phyloP scores from a whole-genome alignment of 768 basidiomycete species.

The Tylopilus subfusipes region DNA sequence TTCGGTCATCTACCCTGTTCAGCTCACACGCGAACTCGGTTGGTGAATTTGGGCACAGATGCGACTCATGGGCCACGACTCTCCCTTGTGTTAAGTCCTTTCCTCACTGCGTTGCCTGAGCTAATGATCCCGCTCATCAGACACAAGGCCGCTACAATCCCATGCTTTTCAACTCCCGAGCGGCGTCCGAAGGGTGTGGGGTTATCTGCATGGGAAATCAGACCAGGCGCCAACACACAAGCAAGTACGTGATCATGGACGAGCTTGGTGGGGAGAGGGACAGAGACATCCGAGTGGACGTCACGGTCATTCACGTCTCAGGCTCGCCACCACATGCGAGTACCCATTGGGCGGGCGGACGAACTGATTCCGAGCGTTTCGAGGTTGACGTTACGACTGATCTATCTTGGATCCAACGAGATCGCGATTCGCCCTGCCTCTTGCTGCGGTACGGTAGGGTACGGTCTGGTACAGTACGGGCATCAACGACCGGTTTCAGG shows the following conservation, averaged over 20 bases:
- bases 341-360: neutral
- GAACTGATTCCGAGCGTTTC: neutral
- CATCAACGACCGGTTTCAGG: neutral
- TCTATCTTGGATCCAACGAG: neutral
- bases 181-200: neutral
- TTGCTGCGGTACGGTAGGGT: too few species aligned
- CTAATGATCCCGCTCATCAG: neutral
- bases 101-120: too few species aligned
- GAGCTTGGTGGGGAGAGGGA: too few species aligned
- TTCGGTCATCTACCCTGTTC: neutral
- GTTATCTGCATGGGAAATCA: neutral
- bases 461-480: too few species aligned
- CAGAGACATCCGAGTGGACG: too few species aligned
- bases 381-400: neutral
- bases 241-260: neutral
- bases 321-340: neutral
- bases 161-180: neutral
- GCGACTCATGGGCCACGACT: neutral
- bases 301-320: too few species aligned
- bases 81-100: neutral
- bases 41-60: neutral
- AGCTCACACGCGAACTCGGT: slow-evolving; percentile 3
- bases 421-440: neutral
- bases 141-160: neutral
- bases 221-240: neutral